Evolutionary conservation across 768 basidiomycete genomes (phyloP), one percentile per base, ranked within the genome.

Genomic region (Nidula microcarpa): DNA sequence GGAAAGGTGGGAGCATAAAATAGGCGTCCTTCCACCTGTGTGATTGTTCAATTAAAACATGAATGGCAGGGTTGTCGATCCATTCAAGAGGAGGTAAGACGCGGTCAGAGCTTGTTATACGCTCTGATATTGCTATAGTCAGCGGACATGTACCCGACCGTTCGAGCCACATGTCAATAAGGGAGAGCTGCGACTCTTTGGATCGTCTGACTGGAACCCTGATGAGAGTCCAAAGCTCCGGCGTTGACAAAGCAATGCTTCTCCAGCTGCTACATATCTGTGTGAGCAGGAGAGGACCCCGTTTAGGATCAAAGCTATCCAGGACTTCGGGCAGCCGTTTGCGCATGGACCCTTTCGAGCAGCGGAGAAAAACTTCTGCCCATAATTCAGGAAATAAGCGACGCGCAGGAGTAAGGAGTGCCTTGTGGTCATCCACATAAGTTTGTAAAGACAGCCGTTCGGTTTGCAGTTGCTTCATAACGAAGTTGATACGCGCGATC

Each of bases 221-320:
- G 37, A 57, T 47, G 16, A 49, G 49, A n/a, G 56, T 57, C 56
- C 56, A 57, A 18, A 57, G n/a, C 30, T 57, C 48, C 32, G 56
- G 56, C 30, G 56, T 57, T 16, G 52, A 34, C 14, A 57, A 47
- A 35, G 56, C 56, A 30, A 54, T 49, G 10, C 16, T 34, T n/a
- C 56, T 53, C 56, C 56, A 57, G 9, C 53, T 43, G 16, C 53
- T 50, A 18, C 56, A 57, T 14, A 57, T 51, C 41, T 54, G 56
- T 3, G 56, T 54, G 23, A 57, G 51, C 14, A 52, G 37, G 49
- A 57, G 30, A 1, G 56, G 56, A 17, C 56, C 56, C 32, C 51
- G 50, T 16, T 36, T 50, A 5, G 53, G 46, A 34, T 53, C 45
- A 47, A 57, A 57, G 33, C 56, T 57, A 44, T 56, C 52, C 23